A percentile compares a stretch with the other conserved stretches of the same genome.
Evolutionary conservation across 2,329 filamentous ascomycete species (phyloP).

Genomic region (Sporothrix pallida): DNA sequence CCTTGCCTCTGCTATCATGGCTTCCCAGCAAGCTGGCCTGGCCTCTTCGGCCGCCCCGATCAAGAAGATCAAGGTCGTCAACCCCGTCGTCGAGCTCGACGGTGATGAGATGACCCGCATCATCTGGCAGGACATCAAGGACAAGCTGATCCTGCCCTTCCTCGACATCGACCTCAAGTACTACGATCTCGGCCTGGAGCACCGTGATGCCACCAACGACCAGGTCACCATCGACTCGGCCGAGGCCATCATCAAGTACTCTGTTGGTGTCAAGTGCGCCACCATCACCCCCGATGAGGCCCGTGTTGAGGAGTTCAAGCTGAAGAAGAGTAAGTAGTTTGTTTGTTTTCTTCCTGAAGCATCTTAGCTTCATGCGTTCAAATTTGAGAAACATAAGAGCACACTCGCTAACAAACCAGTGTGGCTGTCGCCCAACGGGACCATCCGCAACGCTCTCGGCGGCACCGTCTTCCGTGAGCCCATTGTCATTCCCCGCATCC

Average conservation of each 20-base stretch:
- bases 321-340: constrained; percentile 83
- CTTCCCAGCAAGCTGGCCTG: constrained; percentile 42
- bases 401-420: constrained; percentile 56
- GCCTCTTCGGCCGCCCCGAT: constrained; percentile 35
- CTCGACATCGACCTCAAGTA: constrained; percentile 98
- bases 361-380: not conserved
- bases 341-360: not conserved
- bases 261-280: constrained; percentile 97
- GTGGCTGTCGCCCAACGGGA: constrained; percentile 99
- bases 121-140: constrained; percentile 99
- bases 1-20: constrained; percentile 55
- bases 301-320: constrained; percentile 95
- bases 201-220: constrained; percentile 95
- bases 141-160: constrained; percentile 96
- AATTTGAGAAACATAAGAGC: not conserved
- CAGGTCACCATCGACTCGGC: constrained; percentile 94
- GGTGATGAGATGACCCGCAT: constrained; percentile 97
- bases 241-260: constrained; percentile 98
- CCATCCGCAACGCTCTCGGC: constrained; percentile 74
- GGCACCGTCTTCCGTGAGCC: constrained; percentile 99
- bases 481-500: constrained; percentile 93
- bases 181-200: constrained; percentile 91
- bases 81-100: constrained; percentile 96
- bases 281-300: constrained; percentile 98
- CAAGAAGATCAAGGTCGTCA: constrained; percentile 98